Evolutionary conservation across 768 basidiomycete genomes (phyloP).

Genomic region (Macrolepiota fuliginosa): DNA sequence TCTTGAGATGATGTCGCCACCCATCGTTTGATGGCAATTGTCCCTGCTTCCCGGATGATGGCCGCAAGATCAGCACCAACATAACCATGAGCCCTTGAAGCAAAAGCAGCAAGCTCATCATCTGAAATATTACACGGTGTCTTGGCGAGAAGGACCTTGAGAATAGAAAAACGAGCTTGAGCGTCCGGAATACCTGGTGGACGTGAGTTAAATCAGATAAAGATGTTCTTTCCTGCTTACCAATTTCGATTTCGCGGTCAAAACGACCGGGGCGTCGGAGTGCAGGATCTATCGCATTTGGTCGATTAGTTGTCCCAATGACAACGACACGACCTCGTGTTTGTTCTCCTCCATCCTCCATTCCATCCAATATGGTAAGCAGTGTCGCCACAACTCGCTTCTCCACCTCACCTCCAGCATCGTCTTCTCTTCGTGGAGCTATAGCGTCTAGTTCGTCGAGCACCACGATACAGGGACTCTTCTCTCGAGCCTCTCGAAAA

Average conservation of each 20-base stretch:
- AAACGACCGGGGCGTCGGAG: conserved; percentile 87
- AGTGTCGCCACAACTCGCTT: conserved; percentile 94
- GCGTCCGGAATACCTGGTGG: conserved; percentile 84
- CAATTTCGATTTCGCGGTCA: conserved; percentile 95
- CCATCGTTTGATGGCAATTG: conserved; percentile 86
- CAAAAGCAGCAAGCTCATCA: conserved; percentile 61
- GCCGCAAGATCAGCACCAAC: conserved; percentile 96
- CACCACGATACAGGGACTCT: conserved; percentile 90
- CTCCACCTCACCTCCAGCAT: conserved; percentile 92
- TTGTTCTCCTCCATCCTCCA: conserved; percentile 50
- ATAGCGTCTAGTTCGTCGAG: conserved; percentile 96
- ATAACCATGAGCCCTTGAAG: conserved; percentile 87
- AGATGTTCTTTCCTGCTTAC: conserved; percentile 33
- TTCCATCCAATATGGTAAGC: conserved; percentile 92
- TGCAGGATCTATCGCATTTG: conserved; percentile 94
- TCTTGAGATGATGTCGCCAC: conserved; percentile 19
- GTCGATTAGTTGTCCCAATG: conserved; percentile 93
- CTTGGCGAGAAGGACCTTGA: conserved; percentile 78
- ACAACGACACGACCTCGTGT: conserved; percentile 75
- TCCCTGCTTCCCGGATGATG: conserved; percentile 91
- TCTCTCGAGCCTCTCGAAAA: conserved; percentile 77
- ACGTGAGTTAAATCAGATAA: background rate
- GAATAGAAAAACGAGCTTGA: conserved; percentile 79
- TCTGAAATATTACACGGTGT: conserved; percentile 72
- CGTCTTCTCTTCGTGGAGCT: conserved; percentile 86